Evolutionary conservation across 805 yeast species (phyloP).

Genomic region (Suhomyces faveliae): DNA sequence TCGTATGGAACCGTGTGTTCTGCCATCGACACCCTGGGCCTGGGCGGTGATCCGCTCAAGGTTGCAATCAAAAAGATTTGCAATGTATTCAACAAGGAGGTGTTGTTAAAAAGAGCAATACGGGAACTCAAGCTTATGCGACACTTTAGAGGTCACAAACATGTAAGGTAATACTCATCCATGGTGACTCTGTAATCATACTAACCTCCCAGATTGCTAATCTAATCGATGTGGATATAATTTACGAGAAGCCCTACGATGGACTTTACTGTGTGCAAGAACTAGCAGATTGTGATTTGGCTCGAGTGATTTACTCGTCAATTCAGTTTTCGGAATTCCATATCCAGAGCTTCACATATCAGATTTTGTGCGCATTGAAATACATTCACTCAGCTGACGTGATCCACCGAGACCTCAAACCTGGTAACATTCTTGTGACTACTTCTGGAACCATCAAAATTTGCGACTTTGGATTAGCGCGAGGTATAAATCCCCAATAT

Average conservation of each 20-base stretch:
- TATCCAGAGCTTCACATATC: slow-evolving; percentile 72
- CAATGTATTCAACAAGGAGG: slow-evolving; percentile 63
- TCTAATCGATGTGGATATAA: slow-evolving; percentile 71
- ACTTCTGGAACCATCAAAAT: slow-evolving; percentile 74
- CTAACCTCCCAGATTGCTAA: slow-evolving; percentile 55
- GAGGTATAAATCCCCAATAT: slow-evolving; percentile 54
- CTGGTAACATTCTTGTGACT: slow-evolving; percentile 81
- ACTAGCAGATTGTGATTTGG: slow-evolving; percentile 75
- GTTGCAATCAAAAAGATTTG: slow-evolving; percentile 83
- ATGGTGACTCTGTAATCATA: slow-evolving; percentile 4
- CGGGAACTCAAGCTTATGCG: slow-evolving; percentile 81
- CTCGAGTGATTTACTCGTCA: slow-evolving; percentile 73
- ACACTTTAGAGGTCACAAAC: slow-evolving; percentile 81
- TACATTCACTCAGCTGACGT: slow-evolving; percentile 92
- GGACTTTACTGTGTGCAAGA: slow-evolving; percentile 92
- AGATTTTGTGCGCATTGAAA: slow-evolving; percentile 80
- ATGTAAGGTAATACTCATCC: slow-evolving; percentile 35
- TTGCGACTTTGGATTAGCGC: slow-evolving; percentile 91
- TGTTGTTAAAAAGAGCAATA: slow-evolving; percentile 73
- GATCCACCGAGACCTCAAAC: slow-evolving; percentile 88
- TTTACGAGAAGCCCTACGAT: slow-evolving; percentile 63
- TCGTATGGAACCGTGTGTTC: slow-evolving; percentile 86
- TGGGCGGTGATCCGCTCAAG: slow-evolving; percentile 21
- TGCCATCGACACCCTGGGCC: slow-evolving; percentile 48
- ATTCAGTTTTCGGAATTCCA: slow-evolving; percentile 84